A percentile compares a stretch with the other conserved stretches of the same genome.
Evolutionary conservation across 2,329 filamentous ascomycete species (phyloP).

Genomic region (Cordyceps fumosorosea): DNA sequence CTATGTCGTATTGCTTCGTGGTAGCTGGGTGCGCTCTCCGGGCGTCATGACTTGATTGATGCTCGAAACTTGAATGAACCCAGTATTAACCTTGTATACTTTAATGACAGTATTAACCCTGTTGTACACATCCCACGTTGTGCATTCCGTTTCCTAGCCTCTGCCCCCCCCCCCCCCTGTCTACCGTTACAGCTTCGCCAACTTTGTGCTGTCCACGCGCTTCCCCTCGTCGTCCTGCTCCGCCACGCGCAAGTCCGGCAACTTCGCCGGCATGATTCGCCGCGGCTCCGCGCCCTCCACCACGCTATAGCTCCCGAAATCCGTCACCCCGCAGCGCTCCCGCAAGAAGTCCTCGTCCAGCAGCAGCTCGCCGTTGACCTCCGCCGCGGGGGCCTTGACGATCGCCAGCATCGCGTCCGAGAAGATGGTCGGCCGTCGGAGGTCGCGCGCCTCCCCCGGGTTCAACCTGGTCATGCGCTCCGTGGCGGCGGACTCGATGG

Average conservation of each 20-base stretch:
- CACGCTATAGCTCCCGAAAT: conserved; percentile 70
- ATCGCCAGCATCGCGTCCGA: conserved; percentile 74
- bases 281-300: conserved; percentile 57
- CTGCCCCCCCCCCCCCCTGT: not conserved
- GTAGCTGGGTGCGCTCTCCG: too few species aligned
- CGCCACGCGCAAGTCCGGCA: conserved; percentile 64
- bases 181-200: conserved; percentile 31
- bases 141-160: not conserved
- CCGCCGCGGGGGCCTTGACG: conserved; percentile 48
- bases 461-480: conserved; percentile 40
- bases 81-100: too few species aligned
- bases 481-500: conserved; percentile 72
- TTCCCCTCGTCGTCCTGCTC: conserved; percentile 78
- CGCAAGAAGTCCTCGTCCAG: conserved; percentile 79
- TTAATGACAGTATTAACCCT: too few species aligned
- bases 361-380: conserved; percentile 64
- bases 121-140: not conserved
- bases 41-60: too few species aligned
- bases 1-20: not conserved
- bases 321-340: conserved; percentile 52
- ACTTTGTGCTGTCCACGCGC: conserved; percentile 57
- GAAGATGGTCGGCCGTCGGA: conserved; percentile 68
- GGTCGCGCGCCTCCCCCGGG: conserved; percentile 44
- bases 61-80: too few species aligned
- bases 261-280: conserved; percentile 67